Conservation (phyloP, 2,329 filamentous ascomycete species). For the Zymoseptoria crescenta region DNA sequence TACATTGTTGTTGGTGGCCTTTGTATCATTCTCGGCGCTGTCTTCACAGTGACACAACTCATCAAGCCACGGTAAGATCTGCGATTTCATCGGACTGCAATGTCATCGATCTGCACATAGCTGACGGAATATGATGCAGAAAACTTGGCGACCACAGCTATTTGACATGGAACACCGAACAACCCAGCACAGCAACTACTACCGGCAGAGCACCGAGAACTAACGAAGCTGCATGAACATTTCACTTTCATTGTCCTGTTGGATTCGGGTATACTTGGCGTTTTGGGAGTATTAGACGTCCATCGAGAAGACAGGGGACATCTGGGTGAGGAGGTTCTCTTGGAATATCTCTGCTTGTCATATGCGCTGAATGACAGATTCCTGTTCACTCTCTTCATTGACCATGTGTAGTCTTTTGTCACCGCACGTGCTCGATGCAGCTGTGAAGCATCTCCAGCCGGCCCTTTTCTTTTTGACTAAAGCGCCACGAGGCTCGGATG, state of each 20-base stretch:
- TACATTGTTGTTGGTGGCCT: constrained; percentile 91
- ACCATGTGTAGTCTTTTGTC: constrained; percentile 1
- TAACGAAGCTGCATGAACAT: constrained; percentile 24
- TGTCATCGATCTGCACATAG: background rate
- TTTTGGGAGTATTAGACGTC: constrained; percentile 13
- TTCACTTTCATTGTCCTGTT: constrained; percentile 16
- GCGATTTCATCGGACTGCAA: background rate
- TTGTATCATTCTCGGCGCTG: constrained; percentile 76
- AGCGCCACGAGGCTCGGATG: background rate
- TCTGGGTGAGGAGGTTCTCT: background rate
- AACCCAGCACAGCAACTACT: constrained; percentile 48
- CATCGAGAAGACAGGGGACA: background rate
- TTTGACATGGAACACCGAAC: constrained; percentile 83
- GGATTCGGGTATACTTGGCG: constrained; percentile 9
- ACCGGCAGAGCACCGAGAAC: constrained; percentile 35
- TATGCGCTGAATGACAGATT: background rate
- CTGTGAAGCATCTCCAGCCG: background rate
- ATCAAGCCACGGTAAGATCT: constrained; percentile 74
- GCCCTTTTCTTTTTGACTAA: background rate
- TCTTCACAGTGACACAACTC: constrained; percentile 87
- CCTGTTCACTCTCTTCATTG: background rate
- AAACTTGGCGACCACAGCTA: constrained; percentile 98
- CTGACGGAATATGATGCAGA: constrained; percentile 39
- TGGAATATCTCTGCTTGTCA: background rate
- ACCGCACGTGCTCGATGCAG: background rate